Evolutionary conservation across 2,329 filamentous ascomycete species (phyloP).

Genomic region (Periconia digitata): DNA sequence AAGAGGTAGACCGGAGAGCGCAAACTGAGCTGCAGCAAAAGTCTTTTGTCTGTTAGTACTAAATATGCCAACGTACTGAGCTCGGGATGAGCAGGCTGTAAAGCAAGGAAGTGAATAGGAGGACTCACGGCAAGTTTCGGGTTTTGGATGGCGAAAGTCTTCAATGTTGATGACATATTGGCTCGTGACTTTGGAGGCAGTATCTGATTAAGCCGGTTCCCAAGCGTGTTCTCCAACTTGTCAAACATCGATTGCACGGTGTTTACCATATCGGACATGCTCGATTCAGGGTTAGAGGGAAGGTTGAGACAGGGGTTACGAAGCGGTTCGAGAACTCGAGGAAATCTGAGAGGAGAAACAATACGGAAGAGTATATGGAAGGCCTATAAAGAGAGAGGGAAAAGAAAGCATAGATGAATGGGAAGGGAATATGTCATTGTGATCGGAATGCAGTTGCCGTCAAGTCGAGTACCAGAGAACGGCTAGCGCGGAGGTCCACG

Average conservation of each 20-base stretch:
- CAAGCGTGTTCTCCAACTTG: slow-evolving; percentile 22
- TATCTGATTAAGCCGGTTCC: slow-evolving; percentile 51
- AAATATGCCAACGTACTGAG: background rate
- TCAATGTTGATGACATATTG: slow-evolving; percentile 55
- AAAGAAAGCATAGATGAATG: background rate
- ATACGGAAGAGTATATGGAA: no score
- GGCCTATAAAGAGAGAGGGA: background rate
- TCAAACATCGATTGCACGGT: slow-evolving; percentile 21
- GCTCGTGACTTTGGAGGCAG: slow-evolving; percentile 64
- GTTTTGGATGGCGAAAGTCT: slow-evolving; percentile 61
- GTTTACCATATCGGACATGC: slow-evolving; percentile 29
- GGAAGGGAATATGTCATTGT: background rate
- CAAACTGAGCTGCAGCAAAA: slow-evolving; percentile 66
- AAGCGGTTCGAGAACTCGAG: slow-evolving; percentile 1
- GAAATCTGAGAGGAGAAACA: background rate
- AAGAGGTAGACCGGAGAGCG: slow-evolving; percentile 68
- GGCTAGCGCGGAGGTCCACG: slow-evolving; percentile 3
- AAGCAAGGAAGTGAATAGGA: background rate
- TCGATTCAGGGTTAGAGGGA: slow-evolving; percentile 1
- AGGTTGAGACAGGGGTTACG: background rate
- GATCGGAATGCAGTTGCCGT: background rate
- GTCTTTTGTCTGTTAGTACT: slow-evolving; percentile 50
- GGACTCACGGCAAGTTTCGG: slow-evolving; percentile 68
- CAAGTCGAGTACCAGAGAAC: background rate
- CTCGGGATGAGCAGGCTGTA: background rate